Evolutionary conservation across 116 monocot species (phyloP).

Genomic region (Posidonia oceanica): DNA sequence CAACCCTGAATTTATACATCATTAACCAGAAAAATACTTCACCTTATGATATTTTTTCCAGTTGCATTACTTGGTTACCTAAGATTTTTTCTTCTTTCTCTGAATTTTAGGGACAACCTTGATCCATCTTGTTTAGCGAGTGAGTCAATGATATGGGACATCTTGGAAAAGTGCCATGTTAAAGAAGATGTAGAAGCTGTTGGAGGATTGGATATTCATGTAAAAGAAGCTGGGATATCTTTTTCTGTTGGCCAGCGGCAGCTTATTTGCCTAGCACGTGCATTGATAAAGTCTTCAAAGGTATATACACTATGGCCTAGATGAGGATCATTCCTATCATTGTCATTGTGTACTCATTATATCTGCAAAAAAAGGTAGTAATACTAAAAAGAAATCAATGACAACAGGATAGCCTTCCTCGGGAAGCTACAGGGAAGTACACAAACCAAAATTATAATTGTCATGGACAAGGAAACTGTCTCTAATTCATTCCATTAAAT

Average conservation of each 20-base stretch:
- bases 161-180: slow-evolving; percentile 70
- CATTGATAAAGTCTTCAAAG: slow-evolving; percentile 86
- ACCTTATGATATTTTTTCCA: not conserved
- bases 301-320: slow-evolving; percentile 11
- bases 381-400: too few relatives aligned
- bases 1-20: not conserved
- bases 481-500: not conserved
- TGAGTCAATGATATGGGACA: slow-evolving; percentile 71
- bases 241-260: slow-evolving; percentile 91
- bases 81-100: not conserved
- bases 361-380: too few relatives aligned
- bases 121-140: slow-evolving; percentile 60
- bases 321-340: not conserved
- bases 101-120: slow-evolving; percentile 59
- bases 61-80: too few relatives aligned
- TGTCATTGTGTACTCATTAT: not conserved
- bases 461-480: not conserved
- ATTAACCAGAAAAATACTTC: not conserved
- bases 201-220: slow-evolving; percentile 71
- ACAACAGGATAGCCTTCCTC: too few relatives aligned
- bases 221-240: slow-evolving; percentile 56
- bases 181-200: slow-evolving; percentile 56
- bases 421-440: too few relatives aligned
- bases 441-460: too few relatives aligned
- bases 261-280: slow-evolving; percentile 92